Evolutionary conservation across 352 stramenopile genomes (phyloP), one percentile per base, ranked within the genome.

Genomic region (Phytophthora kernoviae): DNA sequence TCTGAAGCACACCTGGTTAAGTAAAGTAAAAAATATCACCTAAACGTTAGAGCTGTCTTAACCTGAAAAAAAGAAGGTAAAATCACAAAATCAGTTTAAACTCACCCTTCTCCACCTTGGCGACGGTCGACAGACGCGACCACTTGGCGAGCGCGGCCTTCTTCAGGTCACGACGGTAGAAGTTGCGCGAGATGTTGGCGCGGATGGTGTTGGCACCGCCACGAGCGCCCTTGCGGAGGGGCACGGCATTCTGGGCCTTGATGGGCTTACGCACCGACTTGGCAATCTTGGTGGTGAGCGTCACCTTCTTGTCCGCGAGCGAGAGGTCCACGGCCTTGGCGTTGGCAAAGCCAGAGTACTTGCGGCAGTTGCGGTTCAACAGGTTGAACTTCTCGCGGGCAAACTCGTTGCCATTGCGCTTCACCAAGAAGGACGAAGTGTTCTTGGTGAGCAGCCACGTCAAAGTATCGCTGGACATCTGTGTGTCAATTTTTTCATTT

Each of bases 401-500:
- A 65, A 98, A 98, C 73, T 95, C 86, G 61, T 83, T 86, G 74
- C 76, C 73, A 59, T 85, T 89, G 58, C 90, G 83, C 88, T 98
- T 99, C 66, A 97, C 88, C 43, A 99, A 81, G 81, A 99, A 99
- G 62, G 80, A 97, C 72, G 86, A 98, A 66, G 97, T 98, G 64
- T 97, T 96, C 83, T 97, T 97, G 68, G 96, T 96, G 63, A 98
- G 70, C 79, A 98, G 88, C 97, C 97, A 99, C 58, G 96, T 94
- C 59, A 99, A 92, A 57, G 93, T 93, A 91, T 98, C 92, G 77
- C 69, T 91, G 61, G 82, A 92, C 86, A 95, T 95, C 84, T 93
- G 58, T 43, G 37, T 10, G 27, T 15, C 17, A 53, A 8, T 39
- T 2, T 3, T 12, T 39, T 12, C 1, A 43, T 43, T 1, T 6